phyloP scores from a whole-genome alignment of 1,139 yeast genomes.

The Yamadazyma buinensis region DNA sequence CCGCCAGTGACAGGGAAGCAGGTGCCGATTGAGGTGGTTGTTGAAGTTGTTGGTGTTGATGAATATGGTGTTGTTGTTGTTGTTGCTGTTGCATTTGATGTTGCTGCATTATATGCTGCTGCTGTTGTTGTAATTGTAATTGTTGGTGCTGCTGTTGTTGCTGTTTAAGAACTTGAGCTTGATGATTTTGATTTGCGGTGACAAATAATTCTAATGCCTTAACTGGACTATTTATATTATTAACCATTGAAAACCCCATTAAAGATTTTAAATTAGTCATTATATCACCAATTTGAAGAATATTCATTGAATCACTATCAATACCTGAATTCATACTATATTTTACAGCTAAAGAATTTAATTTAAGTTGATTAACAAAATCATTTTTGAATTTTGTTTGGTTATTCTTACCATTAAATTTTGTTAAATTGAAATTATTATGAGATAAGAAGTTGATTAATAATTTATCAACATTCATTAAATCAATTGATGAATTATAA shows the following conservation, averaged over 20 bases:
- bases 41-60: slow-evolving; percentile 1
- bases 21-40: slow-evolving; percentile 4
- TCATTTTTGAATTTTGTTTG: slow-evolving; percentile 22
- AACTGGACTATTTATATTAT: slow-evolving; percentile 50
- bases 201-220: slow-evolving; percentile 54
- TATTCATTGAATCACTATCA: slow-evolving; percentile 50
- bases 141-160: slow-evolving; percentile 12
- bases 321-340: slow-evolving; percentile 44
- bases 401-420: slow-evolving; percentile 17
- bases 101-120: too few relatives aligned
- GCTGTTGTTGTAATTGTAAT: slow-evolving; percentile 9
- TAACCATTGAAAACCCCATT: slow-evolving; percentile 52
- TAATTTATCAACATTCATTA: slow-evolving; percentile 3
- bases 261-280: slow-evolving; percentile 67
- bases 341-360: slow-evolving; percentile 22
- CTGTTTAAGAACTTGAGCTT: slow-evolving; percentile 12
- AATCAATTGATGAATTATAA: slow-evolving; percentile 26
- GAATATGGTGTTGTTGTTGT: too few relatives aligned
- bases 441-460: slow-evolving; percentile 14
- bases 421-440: slow-evolving; percentile 10
- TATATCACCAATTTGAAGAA: slow-evolving; percentile 71
- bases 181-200: slow-evolving; percentile 25
- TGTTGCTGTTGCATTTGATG: not conserved
- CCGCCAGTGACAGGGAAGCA: too few relatives aligned
- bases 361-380: slow-evolving; percentile 21